Conservation (phyloP, 257 asterid species). For the Solanum ossicruentum region DNA sequence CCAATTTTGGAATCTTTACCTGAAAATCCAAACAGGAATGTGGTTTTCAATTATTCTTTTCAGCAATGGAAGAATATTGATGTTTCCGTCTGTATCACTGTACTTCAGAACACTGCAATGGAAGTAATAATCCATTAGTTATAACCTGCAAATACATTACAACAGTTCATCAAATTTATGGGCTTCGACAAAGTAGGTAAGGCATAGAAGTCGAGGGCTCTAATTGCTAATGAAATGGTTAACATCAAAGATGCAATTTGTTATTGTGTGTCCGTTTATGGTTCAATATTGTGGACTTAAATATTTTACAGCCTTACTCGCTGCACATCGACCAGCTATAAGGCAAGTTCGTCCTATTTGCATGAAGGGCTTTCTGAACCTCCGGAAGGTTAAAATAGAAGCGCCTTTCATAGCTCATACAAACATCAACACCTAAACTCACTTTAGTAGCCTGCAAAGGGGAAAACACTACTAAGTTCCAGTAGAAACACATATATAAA, state of each 20-base stretch:
- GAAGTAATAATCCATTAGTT: background rate
- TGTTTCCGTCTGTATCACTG: constrained; percentile 39
- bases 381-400: constrained; percentile 89
- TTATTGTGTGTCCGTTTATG: background rate
- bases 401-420: constrained; percentile 72
- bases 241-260: background rate
- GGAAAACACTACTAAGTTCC: background rate
- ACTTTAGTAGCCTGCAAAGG: constrained; percentile 68
- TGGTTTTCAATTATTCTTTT: constrained; percentile 42
- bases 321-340: constrained; percentile 83
- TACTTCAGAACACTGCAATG: constrained; percentile 36
- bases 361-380: constrained; percentile 93
- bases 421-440: constrained; percentile 77
- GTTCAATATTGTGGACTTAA: background rate
- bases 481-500: background rate
- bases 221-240: background rate
- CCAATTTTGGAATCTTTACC: constrained; percentile 21
- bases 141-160: background rate
- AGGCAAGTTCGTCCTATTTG: constrained; percentile 75
- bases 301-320: constrained; percentile 23
- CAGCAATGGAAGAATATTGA: constrained; percentile 67
- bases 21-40: constrained; percentile 71
- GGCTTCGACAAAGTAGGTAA: background rate
- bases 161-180: background rate
- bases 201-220: background rate